A percentile compares a stretch with the other conserved stretches of the same genome.
Evolutionary conservation across 2,329 filamentous ascomycete species (phyloP).

Genomic region (Stachybotrys chartarum): DNA sequence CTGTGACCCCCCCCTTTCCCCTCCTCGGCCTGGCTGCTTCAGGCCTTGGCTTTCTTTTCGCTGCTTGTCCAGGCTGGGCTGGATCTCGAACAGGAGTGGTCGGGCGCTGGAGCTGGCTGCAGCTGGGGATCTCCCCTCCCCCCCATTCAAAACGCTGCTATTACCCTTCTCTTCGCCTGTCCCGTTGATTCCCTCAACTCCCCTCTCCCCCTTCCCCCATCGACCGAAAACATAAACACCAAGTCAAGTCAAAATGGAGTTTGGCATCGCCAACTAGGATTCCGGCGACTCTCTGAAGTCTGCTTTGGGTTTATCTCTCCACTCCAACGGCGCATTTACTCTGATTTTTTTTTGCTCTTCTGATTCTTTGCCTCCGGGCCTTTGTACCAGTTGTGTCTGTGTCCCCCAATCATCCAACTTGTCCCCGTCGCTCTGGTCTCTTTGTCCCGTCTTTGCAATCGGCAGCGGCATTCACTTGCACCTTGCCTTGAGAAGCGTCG

Average conservation of each 20-base stretch:
- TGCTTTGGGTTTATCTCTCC: slow-evolving; percentile 36
- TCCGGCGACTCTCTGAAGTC: slow-evolving; percentile 48
- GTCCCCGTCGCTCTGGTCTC: slow-evolving; percentile 2
- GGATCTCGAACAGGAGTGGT: neutral
- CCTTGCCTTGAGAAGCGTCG: slow-evolving; percentile 24
- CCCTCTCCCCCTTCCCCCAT: slow-evolving; percentile 15
- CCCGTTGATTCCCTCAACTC: slow-evolving; percentile 28
- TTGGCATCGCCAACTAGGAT: slow-evolving; percentile 44
- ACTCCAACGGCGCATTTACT: slow-evolving; percentile 28
- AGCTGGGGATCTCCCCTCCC: neutral
- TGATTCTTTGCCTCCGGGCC: slow-evolving; percentile 11
- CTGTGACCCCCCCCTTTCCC: neutral
- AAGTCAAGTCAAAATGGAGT: slow-evolving; percentile 43
- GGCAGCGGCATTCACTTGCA: slow-evolving; percentile 45
- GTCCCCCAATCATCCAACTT: slow-evolving; percentile 3
- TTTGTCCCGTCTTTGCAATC: neutral
- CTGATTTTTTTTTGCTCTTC: slow-evolving; percentile 13
- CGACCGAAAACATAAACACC: slow-evolving; percentile 30
- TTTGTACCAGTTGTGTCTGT: slow-evolving; percentile 8
- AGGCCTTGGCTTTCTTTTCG: neutral
- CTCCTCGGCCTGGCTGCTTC: neutral
- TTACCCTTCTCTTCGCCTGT: slow-evolving; percentile 19
- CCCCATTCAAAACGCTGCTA: slow-evolving; percentile 28
- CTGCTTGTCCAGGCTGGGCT: neutral
- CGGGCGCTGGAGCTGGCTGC: neutral